These are phyloP conservation scores for Sutorius eximius DNA, from an alignment of 1,284 basidiomycete genomes.

Conservation along the genomic window DNA sequence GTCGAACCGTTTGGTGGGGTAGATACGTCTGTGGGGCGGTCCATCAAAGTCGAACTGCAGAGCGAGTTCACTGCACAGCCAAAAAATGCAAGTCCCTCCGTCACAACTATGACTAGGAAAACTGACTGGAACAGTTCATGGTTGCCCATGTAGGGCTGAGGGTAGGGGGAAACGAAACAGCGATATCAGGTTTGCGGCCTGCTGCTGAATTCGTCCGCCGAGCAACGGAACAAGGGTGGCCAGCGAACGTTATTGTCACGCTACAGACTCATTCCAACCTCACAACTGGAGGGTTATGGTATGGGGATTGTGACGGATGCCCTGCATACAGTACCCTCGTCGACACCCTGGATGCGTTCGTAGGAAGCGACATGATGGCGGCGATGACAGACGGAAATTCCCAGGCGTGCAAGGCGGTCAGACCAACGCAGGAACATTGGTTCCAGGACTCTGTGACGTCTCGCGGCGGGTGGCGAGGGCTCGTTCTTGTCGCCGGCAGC, in stretches of 20 bases:
- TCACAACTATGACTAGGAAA: too few relatives aligned
- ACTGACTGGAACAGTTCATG: neutral
- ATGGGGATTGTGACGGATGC: accelerated
- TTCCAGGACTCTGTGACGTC: neutral
- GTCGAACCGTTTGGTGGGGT: neutral
- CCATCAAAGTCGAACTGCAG: neutral
- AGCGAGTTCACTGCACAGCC: neutral
- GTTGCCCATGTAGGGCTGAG: neutral
- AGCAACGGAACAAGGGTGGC: neutral
- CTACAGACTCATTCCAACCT: neutral
- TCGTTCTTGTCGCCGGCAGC: neutral
- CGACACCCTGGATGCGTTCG: neutral
- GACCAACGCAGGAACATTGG: neutral
- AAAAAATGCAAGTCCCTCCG: neutral
- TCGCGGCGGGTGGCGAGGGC: neutral
- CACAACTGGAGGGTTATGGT: neutral
- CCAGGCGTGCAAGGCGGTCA: neutral
- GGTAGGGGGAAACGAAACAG: neutral
- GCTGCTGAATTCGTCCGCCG: neutral
- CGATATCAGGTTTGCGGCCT: neutral
- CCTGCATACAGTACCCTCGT: neutral
- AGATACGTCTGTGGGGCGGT: neutral
- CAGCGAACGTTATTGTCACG: neutral
- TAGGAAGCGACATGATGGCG: neutral
- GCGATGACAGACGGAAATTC: neutral